Evolutionary conservation across 495 filamentous ascomycete genomes (phyloP), one percentile per base, ranked within the genome.

Genomic region (Talaromyces nanjingensis): DNA sequence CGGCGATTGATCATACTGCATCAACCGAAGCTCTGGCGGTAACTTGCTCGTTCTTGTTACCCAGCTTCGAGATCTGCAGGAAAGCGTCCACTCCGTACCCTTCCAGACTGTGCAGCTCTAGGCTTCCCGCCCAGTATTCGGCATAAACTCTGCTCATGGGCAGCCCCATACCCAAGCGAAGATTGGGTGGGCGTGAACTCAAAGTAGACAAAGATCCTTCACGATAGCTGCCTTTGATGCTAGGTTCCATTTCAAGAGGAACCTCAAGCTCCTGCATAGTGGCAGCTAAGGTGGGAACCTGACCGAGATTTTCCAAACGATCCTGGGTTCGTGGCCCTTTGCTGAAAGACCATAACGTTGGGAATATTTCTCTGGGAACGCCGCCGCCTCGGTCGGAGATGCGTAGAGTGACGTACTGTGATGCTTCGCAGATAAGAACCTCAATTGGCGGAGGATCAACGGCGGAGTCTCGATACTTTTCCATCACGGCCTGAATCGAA

Each of bases 71-170:
- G 42, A 99, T 96, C 74, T 98, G 93, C 65, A 99, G 74, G 72
- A 98, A 99, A 1, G 90, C 93, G 77, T 99, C 94, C n/a, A 96
- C 92, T 2, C 94, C 94, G 68, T 97, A 99, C 0, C 94, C 94
- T 68, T 98, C 94, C 39, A 99, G 76, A 72, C 88, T 96, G 73
- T 98, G 94, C 65, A 98, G 70, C 71, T 97, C 91, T 25, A 99
- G 74, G 71, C 84, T 93, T 1, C 94, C 94, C 7, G 96, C 94
- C 94, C 94, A 99, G 75, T 98, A 98, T 74, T 99, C 93, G 16
- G 96, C 93, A 72, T 98, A 99, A 14, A 98, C 91, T 65, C 92
- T 84, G 65, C 91, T 96, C 80, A 98, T 89, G 0, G 94, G 96
- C 59, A 99, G 74, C 2, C 94, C 94, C 82, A 99, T 96, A 9